Evolutionary conservation across 129 eudicot species (phyloP), one percentile per base, ranked within the genome.

Genomic region (Calendula officinalis): DNA sequence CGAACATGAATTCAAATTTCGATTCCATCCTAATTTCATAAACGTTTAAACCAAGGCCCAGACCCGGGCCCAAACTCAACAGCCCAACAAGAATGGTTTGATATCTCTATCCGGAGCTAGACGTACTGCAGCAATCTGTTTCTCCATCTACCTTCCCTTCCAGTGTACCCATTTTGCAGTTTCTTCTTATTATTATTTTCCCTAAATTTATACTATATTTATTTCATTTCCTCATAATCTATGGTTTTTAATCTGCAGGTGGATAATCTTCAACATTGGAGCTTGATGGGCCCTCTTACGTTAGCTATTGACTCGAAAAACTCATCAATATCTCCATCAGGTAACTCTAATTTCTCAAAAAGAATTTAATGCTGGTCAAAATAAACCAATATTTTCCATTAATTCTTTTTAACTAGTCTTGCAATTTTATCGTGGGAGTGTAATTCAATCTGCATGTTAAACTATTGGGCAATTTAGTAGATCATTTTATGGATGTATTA

Each of bases 251-350:
- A 53, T 55, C 77, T 72, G 54, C 64, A 72, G 77, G 71, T 53
- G 37, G 50, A 53, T 42, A 47, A 9, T 1, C 46, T 43, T 9
- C n/a, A n/a, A 41, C 33, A 11, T 37, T 51, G 52, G 22, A 82
- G 72, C 38, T 72, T 43, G 55, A 83, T 86, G 95, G 95, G 74
- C 8, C 88, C 91, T n/a, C 50, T 82, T 60, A 75, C 95, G 13
- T 57, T 84, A 65, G 67, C 84, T 9, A 64, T 81, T 56, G 77
- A 80, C 49, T 45, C 67, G 8, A 84, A 77, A 65, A 64, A 62
- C 80, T 77, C 82, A 56, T 63, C 74, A 44, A 62, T 52, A 60
- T 58, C 67, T 36, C 58, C 74, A 30, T 68, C 84, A 66, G 90
- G 90, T 83, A 83, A 71, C 50, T 16, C 27, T 9, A 42, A 35